Base-by-base conservation (phyloP, 768 basidiomycete genomes). In the Boletellus emodensis region DNA sequence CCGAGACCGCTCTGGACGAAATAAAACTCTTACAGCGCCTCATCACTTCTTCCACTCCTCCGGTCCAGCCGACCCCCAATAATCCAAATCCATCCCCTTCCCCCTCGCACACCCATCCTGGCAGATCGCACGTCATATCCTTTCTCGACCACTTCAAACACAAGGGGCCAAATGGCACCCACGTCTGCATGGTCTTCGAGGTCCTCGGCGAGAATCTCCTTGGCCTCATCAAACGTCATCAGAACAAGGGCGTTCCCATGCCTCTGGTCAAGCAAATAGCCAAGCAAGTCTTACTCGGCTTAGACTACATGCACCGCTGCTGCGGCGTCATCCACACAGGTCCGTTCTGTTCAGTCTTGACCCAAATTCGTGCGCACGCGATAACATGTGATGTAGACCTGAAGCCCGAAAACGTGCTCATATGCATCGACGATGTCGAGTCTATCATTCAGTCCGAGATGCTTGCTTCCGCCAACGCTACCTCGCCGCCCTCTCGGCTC, bases 111-210 rank as follows among this genome's bases (percentile, higher is more conserved):
- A 82, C 85, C 0, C 93, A 97, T 67, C 82, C 94, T 0, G 95
- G 94, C 3, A 76, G 91, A 54, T 85, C 87, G 17, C 96, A 99
- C 66, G 95, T 97, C 69, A 94, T 99, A 68, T 90, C 89, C 13
- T 92, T 98, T 68, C 87, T 98, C 41, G 95, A 99, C 73, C 93
- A 98, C 67, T 99, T 99, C 70, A 81, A 86, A 24, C 96, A 98
- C 72, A 89, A 88, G 54, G 96, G 96, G 1, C 94, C 94, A 10
- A 96, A 99, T 67, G 96, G 96, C 34, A 86, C 82, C 14, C 96
- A 99, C 71, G 90, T 99, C 59, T 98, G 96, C 78, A 98, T 99
- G 96, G 94, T 96, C 13, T 97, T 97, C 63, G 96, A 99, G 69
- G 96, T 98, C 22, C 81, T 99, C 9, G 96, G 95, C 53, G 95